Conservation (phyloP, 345 rosid species). For the Gossypium raimondii region DNA sequence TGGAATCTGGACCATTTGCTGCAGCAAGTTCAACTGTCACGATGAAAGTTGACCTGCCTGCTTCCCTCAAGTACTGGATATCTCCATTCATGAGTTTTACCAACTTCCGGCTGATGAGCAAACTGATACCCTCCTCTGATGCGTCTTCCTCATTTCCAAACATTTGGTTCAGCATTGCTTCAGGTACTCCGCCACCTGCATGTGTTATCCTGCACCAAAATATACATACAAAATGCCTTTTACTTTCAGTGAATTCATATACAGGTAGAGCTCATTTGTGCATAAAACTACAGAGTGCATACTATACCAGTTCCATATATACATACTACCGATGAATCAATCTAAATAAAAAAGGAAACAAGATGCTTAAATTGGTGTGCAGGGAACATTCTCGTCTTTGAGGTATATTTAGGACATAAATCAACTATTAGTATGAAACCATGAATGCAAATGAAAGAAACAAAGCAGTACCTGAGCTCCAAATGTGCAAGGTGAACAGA, state of each 20-base stretch:
- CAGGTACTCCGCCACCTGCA: slow-evolving; percentile 69
- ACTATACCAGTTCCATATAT: background rate
- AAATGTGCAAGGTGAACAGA: slow-evolving; percentile 74
- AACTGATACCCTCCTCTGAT: slow-evolving; percentile 73
- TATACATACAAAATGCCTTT: background rate
- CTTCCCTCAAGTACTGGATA: slow-evolving; percentile 63
- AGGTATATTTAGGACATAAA: background rate
- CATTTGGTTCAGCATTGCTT: slow-evolving; percentile 71
- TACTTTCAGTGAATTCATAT: background rate
- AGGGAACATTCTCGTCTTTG: background rate
- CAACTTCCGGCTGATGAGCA: slow-evolving; percentile 71
- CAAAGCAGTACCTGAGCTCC: slow-evolving; percentile 61
- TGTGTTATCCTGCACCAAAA: slow-evolving; percentile 57
- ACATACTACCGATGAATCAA: background rate
- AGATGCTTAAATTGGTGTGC: background rate
- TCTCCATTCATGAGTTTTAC: slow-evolving; percentile 91
- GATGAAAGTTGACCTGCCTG: slow-evolving; percentile 70
- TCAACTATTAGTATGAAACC: background rate
- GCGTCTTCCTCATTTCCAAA: slow-evolving; percentile 55
- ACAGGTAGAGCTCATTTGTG: background rate
- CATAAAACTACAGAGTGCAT: background rate
- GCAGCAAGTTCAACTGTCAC: slow-evolving; percentile 78
- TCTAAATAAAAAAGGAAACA: background rate
- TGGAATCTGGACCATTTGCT: slow-evolving; percentile 22
- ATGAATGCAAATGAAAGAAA: background rate